Conservation (phyloP, 1,139 yeast genomes). For the Magnusiomyces suaveolens region DNA sequence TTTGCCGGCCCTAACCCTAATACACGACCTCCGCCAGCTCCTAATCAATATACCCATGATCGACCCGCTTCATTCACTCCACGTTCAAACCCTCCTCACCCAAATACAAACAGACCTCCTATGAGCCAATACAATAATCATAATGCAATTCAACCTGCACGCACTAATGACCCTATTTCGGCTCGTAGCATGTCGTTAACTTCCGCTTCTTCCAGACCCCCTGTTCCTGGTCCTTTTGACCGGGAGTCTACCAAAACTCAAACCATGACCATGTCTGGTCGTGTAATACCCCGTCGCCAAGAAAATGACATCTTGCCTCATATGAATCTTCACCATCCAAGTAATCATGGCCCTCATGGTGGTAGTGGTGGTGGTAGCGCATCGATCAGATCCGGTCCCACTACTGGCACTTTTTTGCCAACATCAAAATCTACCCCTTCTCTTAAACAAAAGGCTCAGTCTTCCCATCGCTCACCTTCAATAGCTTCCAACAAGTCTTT, state of each 20-base stretch:
- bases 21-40: neutral
- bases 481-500: conserved; percentile 13
- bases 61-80: neutral
- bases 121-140: neutral
- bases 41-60: neutral
- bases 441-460: neutral
- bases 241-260: conserved; percentile 18
- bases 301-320: conserved; percentile 16
- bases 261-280: conserved; percentile 25
- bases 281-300: conserved; percentile 27
- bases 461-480: conserved; percentile 18
- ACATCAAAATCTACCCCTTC: conserved; percentile 9
- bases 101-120: neutral
- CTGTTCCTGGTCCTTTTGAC: conserved; percentile 13
- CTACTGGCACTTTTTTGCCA: neutral
- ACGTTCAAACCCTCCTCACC: neutral
- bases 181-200: conserved; percentile 3
- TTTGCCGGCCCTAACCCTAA: neutral
- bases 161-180: neutral
- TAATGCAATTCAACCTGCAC: too few species aligned
- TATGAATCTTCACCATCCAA: neutral
- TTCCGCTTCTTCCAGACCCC: neutral
- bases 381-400: too few species aligned
- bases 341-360: neutral
- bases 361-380: neutral